phyloP scores from a whole-genome alignment of 2,329 filamentous ascomycete genomes.

The Geoglossum cookeanum region DNA sequence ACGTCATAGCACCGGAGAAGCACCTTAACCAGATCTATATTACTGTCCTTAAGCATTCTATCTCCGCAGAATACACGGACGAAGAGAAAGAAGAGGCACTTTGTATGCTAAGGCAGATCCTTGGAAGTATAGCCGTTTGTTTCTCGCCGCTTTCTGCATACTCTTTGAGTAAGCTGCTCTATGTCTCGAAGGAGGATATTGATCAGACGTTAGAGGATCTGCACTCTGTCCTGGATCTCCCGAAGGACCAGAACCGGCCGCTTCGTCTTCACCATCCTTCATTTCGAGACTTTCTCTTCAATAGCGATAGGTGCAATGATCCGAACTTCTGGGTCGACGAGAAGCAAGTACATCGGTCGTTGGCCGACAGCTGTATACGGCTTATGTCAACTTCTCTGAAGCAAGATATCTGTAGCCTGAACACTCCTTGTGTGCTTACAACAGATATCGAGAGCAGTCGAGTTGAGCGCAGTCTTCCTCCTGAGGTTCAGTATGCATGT shows the following conservation, averaged over 20 bases:
- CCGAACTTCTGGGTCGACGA: conserved; percentile 21
- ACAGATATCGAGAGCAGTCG: conserved; percentile 11
- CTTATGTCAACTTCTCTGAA: conserved; percentile 19
- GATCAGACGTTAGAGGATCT: conserved; percentile 7
- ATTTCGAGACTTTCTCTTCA: conserved; percentile 12
- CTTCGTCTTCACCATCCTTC: conserved; percentile 6
- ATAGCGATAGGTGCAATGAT: conserved; percentile 13
- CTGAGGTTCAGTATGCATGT: conserved; percentile 22
- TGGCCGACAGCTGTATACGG: conserved; percentile 20
- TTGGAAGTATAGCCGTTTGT: conserved; percentile 12
- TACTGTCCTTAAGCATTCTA: conserved; percentile 12
- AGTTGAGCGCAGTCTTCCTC: conserved; percentile 13
- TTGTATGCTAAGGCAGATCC: conserved; percentile 12
- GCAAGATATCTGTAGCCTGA: conserved; percentile 20
- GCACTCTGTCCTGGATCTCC: conserved; percentile 11
- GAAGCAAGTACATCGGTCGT: conserved; percentile 14
- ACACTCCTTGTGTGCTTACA: conserved; percentile 13
- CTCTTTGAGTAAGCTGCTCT: conserved; percentile 12
- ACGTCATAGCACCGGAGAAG: neutral
- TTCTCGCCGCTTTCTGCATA: conserved; percentile 15
- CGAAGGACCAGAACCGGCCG: neutral
- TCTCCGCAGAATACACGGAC: conserved; percentile 7
- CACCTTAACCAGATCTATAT: conserved; percentile 15
- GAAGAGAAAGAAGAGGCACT: conserved; percentile 4
- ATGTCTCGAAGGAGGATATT: conserved; percentile 5